Base-by-base conservation (phyloP, 1,284 basidiomycete species). In the Cryptococcus sp. region DNA sequence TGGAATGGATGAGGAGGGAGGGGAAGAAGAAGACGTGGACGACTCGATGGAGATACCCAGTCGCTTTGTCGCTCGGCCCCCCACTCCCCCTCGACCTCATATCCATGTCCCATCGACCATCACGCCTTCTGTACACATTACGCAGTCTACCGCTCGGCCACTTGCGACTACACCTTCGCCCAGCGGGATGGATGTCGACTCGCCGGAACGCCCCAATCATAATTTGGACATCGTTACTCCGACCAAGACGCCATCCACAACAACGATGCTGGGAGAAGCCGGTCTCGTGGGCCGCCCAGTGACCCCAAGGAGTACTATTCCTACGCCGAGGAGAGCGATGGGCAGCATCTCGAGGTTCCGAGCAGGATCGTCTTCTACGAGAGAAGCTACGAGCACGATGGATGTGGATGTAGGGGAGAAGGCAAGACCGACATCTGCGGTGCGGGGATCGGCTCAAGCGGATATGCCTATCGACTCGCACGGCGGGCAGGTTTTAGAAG, bases 81-180 rank as follows among this genome's bases (percentile, higher is more conserved):
- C 50, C 14, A 51, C 50, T 6, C 50, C 50, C 5, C 50, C 50
- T 26, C 36, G 51, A 26, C 47, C 47, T 2, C 51, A 52, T 37
- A 48, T 48, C 16, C 4, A 23, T 24, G 14, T 43, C 6, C 19
- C n/a, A n/a, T n/a, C n/a, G n/a, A n/a, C n/a, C n/a, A n/a, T n/a
- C n/a, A n/a, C n/a, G n/a, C n/a, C n/a, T n/a, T n/a, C n/a, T n/a
- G n/a, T n/a, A n/a, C n/a, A n/a, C n/a, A n/a, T n/a, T n/a, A n/a
- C n/a, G n/a, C n/a, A n/a, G n/a, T n/a, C n/a, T n/a, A n/a, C n/a
- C n/a, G n/a, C n/a, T n/a, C n/a, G 34, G 7, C 14, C 9, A 14
- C 9, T 19, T 6, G 14, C 18, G 10, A 36, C 7, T 9, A 36
- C 34, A 14, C 34, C 46, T 34, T 22, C 45, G 21, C n/a, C n/a